phyloP scores from a whole-genome alignment of 768 basidiomycete genomes.

The Suillus brevipes region DNA sequence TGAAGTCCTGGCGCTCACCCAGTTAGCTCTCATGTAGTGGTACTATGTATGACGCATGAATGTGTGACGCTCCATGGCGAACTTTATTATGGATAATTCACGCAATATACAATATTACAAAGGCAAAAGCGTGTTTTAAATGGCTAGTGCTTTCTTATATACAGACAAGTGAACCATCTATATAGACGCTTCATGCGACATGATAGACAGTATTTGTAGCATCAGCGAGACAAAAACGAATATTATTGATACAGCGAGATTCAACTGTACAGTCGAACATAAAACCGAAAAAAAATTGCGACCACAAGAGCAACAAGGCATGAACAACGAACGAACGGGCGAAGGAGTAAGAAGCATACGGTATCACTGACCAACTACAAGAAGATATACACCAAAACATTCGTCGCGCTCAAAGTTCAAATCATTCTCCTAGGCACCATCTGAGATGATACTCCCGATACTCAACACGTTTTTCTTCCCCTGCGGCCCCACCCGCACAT shows the following conservation, averaged over 20 bases:
- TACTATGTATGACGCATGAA: no score
- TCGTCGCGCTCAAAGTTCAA: neutral
- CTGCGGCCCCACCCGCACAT: constrained; percentile 17
- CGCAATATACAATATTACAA: no score
- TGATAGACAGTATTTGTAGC: neutral
- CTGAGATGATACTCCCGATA: constrained; percentile 71
- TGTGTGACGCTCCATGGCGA: no score
- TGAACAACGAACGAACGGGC: neutral
- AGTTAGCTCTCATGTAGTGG: no score
- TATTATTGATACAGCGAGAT: neutral
- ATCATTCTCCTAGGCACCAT: constrained; percentile 24
- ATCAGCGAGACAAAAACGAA: neutral
- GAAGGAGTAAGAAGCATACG: neutral
- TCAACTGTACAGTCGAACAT: neutral
- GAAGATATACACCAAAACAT: neutral
- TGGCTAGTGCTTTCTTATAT: neutral
- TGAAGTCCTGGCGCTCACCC: neutral
- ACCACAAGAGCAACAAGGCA: neutral
- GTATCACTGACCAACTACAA: constrained; percentile 1
- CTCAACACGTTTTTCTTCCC: constrained; percentile 68
- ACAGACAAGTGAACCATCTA: neutral
- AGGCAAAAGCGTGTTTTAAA: neutral
- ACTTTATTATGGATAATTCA: no score
- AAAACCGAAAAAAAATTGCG: neutral
- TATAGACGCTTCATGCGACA: neutral